These are phyloP conservation scores for Globisporangium lucens DNA, from an alignment of 352 stramenopile genomes.

Conservation along the genomic window DNA sequence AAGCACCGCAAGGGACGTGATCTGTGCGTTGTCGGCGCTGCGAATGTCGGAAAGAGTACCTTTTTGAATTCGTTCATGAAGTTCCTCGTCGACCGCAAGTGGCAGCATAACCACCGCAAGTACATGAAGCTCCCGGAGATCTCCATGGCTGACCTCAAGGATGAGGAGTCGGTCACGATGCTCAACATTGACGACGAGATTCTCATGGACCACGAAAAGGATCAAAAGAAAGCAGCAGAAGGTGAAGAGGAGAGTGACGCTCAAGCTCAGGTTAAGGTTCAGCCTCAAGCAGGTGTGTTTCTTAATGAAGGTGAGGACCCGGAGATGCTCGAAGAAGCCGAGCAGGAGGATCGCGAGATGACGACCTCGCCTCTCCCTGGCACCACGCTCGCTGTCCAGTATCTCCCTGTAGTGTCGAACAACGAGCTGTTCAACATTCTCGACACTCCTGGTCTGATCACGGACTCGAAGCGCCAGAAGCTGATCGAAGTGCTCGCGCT, in stretches of 20 bases:
- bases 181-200: slow-evolving; percentile 60
- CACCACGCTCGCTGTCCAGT: slow-evolving; percentile 86
- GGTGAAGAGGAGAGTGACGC: not conserved
- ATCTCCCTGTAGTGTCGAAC: slow-evolving; percentile 71
- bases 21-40: slow-evolving; percentile 89
- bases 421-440: slow-evolving; percentile 84
- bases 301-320: slow-evolving; percentile 54
- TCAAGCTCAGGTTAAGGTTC: not conserved
- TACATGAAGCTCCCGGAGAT: slow-evolving; percentile 78
- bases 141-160: slow-evolving; percentile 45
- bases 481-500: slow-evolving; percentile 76
- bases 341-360: slow-evolving; percentile 67
- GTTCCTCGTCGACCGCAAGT: slow-evolving; percentile 75
- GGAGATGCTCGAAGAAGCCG: slow-evolving; percentile 65
- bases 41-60: slow-evolving; percentile 92
- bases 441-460: slow-evolving; percentile 79
- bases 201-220: slow-evolving; percentile 17
- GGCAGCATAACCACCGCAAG: slow-evolving; percentile 84
- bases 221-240: not conserved
- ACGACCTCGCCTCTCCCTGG: slow-evolving; percentile 90
- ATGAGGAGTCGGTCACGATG: slow-evolving; percentile 39
- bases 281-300: slow-evolving; percentile 29
- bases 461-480: slow-evolving; percentile 71
- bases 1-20: slow-evolving; percentile 78
- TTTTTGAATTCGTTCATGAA: slow-evolving; percentile 92